Evolutionary conservation across 306 rosid genomes (phyloP).

Genomic region (Arachis stenosperma): DNA sequence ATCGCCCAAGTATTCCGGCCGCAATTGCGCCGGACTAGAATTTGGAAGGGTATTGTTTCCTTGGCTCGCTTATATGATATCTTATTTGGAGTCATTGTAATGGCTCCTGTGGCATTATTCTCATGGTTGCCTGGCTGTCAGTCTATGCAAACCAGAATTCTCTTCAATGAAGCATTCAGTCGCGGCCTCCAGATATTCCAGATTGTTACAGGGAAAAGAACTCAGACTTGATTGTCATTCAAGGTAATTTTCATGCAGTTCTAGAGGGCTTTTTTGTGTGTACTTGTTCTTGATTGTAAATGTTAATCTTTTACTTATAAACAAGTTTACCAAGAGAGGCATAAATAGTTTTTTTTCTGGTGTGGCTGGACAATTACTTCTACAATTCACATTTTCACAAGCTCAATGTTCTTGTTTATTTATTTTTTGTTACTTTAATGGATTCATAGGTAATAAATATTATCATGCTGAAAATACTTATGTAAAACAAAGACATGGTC

Average conservation of each 20-base stretch:
- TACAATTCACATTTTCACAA: not conserved
- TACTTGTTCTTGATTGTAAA: not conserved
- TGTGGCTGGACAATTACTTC: constrained; percentile 15
- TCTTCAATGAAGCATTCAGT: constrained; percentile 90
- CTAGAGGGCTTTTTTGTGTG: not conserved
- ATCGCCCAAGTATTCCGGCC: constrained; percentile 84
- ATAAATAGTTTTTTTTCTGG: not conserved
- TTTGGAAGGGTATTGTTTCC: constrained; percentile 66
- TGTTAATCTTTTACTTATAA: not conserved
- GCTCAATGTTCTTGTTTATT: not conserved
- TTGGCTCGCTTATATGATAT: constrained; percentile 77
- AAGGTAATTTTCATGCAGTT: constrained; percentile 39
- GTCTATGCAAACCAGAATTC: constrained; percentile 85
- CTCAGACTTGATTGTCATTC: constrained; percentile 42
- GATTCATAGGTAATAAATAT: too few relatives aligned
- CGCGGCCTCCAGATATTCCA: constrained; percentile 77
- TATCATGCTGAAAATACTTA: too few relatives aligned
- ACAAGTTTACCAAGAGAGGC: constrained; percentile 10
- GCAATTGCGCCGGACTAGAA: constrained; percentile 49
- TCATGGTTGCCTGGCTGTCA: constrained; percentile 96
- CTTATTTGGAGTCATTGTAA: constrained; percentile 69
- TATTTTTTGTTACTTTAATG: not conserved
- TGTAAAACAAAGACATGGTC: too few relatives aligned
- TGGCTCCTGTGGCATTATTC: constrained; percentile 76
- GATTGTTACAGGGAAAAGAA: constrained; percentile 69